phyloP scores from a whole-genome alignment of 495 filamentous ascomycete genomes.

The Staphylotrichum tortipilum region DNA sequence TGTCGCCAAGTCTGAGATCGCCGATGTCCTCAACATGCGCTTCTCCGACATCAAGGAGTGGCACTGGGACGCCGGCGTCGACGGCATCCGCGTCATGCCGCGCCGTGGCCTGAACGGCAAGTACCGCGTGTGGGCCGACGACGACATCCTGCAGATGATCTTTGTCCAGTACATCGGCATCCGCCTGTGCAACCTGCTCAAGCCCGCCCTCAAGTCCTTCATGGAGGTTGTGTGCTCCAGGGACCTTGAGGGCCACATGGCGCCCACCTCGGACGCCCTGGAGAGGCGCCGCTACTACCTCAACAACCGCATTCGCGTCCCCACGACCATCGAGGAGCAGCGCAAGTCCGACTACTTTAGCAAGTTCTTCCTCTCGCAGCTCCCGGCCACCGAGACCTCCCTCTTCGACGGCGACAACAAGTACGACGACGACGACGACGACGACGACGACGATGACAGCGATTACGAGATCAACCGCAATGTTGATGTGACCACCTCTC shows the following conservation, averaged over 20 bases:
- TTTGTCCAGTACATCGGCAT: constrained; percentile 58
- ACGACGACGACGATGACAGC: not conserved
- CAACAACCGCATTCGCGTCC: constrained; percentile 7
- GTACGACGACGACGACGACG: constrained; percentile 19
- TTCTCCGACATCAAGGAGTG: constrained; percentile 51
- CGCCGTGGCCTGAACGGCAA: constrained; percentile 60
- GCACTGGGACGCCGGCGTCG: constrained; percentile 44
- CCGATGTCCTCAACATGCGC: constrained; percentile 61
- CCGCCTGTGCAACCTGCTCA: constrained; percentile 46
- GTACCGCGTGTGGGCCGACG: constrained; percentile 60
- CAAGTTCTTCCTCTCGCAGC: constrained; percentile 34
- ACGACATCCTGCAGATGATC: constrained; percentile 57
- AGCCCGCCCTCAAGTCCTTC: constrained; percentile 30
- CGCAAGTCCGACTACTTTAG: constrained; percentile 18
- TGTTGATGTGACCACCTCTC: not conserved
- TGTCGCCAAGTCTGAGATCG: constrained; percentile 50
- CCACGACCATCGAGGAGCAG: constrained; percentile 13
- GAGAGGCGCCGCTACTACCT: constrained; percentile 15
- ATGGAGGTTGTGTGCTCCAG: constrained; percentile 20
- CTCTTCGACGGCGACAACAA: constrained; percentile 20
- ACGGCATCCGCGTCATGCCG: constrained; percentile 50
- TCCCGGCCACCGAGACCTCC: constrained; percentile 41
- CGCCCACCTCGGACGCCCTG: constrained; percentile 7
- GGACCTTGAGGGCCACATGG: constrained; percentile 6
- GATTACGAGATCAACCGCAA: not conserved